phyloP scores from a whole-genome alignment of 2,329 filamentous ascomycete species.

The Colletotrichum tanaceti region DNA sequence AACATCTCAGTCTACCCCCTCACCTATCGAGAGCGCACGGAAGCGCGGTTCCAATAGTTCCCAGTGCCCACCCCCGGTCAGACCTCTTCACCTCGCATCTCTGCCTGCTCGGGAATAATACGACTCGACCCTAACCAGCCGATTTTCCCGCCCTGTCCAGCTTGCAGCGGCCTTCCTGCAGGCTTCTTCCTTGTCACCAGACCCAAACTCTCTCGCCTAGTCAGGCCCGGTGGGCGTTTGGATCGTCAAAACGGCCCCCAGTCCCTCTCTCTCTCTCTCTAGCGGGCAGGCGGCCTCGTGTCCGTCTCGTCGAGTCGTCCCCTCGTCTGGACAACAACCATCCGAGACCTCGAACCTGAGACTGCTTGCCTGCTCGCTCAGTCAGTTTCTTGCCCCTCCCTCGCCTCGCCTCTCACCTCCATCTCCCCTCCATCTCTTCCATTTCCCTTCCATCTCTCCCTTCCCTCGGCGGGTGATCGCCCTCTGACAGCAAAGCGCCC shows the following conservation, averaged over 20 bases:
- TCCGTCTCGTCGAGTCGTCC: neutral
- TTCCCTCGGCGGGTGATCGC: slow-evolving; percentile 13
- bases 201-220: neutral
- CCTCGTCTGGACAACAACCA: too few species aligned
- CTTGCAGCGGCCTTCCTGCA: neutral
- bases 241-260: neutral
- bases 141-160: neutral
- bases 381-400: too few species aligned
- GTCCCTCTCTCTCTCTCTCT: neutral
- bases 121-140: neutral
- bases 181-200: too few species aligned
- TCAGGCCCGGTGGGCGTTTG: neutral
- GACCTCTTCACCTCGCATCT: too few species aligned
- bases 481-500: slow-evolving; percentile 11
- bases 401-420: too few species aligned
- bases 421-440: too few species aligned
- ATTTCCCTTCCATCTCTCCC: too few species aligned
- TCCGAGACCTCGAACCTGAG: neutral
- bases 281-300: neutral
- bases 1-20: too few species aligned
- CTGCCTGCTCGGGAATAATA: neutral
- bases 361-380: slow-evolving; percentile 7
- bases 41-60: too few species aligned
- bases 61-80: too few species aligned
- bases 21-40: too few species aligned